Evolutionary conservation across 2,329 filamentous ascomycete species (phyloP), one percentile per base, ranked within the genome.

Genomic region (Alternaria metachromatica): DNA sequence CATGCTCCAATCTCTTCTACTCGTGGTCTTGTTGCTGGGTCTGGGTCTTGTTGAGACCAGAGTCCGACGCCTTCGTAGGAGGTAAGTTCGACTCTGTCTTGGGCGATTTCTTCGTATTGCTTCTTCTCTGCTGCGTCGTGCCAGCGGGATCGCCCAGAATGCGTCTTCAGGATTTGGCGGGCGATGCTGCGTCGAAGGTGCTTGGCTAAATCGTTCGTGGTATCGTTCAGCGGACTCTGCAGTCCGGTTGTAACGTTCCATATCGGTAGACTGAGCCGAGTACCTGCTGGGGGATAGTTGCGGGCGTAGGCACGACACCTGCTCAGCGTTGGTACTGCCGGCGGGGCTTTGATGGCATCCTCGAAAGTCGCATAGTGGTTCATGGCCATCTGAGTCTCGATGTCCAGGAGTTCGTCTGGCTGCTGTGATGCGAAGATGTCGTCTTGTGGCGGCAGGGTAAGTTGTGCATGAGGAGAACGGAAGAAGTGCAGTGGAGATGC

Each of bases 401-500:
- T 45, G 60, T 82, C 80, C 7, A 76, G 58, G 0, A 72, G 66
- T 15, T 67, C 68, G 21, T 71, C 70, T 18, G 72, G 75, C 25
- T 72, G 68, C 6, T 69, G 63, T 4, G 73, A 73, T n/a, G 77
- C 73, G n/a, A 70, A 57, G 7, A 61, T 37, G 37, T 80, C 67
- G 25, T 76, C 75, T 12, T 66, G 56, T 10, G 68, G 66, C 11
- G 77, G 73, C 50, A 66, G 68, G 12, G 74, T 20, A 20, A 79
- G 60, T 20, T 76, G 67, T 13, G 69, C 74, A 41, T 75, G 73
- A 6, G 84, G 76, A 1, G 84, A 83, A 53, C 84, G 83, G 63
- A 86, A 85, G 74, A 85, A 85, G 46, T 84, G 79, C 4, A 83
- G 76, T 4, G 84, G 84, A 6, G 83, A 85, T 2, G 82, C 83